Evolutionary conservation across 192 early-diverging fungal genomes (phyloP), one percentile per base, ranked within the genome.

Genomic region (Coemansia sp.): DNA sequence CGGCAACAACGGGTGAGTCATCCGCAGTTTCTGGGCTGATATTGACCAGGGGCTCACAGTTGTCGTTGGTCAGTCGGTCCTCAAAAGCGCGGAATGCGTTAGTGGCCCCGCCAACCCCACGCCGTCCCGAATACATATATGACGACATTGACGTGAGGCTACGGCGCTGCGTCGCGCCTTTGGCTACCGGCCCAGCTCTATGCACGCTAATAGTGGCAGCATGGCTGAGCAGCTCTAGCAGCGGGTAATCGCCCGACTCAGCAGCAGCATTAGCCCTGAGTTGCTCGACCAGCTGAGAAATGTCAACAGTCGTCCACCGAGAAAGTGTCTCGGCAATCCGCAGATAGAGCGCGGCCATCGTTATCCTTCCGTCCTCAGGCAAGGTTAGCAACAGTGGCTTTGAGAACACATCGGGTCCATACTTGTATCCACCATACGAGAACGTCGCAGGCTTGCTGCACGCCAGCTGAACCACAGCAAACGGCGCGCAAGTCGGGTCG

Each of bases 291-390:
- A 80, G 33, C 42, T 42, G 58, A 23, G 68, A 60, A 48, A 74
- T 71, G 57, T 80, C 77, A 3, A 75, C 45, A 2, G 69, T 64
- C 14, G 70, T 36, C 73, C 79, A 82, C 45, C 79, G 73, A 18
- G 69, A 42, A 35, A 82, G 41, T 13, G 62, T 62, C 37, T 47
- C 37, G 11, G 74, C 73, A 18, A 81, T 69, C 1, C 67, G 57
- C 58, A 66, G 45, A 50, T 72, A 76, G 43, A 81, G 59, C 33
- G 61, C 62, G 42, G 66, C 61, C 56, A 81, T 31, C 6, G 79
- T 72, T 61, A 76, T 47, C 33, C 56, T 67, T 25, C 34, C 6
- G 0, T 9, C 18, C 11, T 52, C 48, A 6, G 77, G 72, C 43
- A 79, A 58, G 36, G 77, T 62, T 43, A 79, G 36, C 16, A 79